phyloP scores from a whole-genome alignment of 768 basidiomycete species.

The Pseudohyphozyma bogoriensis region DNA sequence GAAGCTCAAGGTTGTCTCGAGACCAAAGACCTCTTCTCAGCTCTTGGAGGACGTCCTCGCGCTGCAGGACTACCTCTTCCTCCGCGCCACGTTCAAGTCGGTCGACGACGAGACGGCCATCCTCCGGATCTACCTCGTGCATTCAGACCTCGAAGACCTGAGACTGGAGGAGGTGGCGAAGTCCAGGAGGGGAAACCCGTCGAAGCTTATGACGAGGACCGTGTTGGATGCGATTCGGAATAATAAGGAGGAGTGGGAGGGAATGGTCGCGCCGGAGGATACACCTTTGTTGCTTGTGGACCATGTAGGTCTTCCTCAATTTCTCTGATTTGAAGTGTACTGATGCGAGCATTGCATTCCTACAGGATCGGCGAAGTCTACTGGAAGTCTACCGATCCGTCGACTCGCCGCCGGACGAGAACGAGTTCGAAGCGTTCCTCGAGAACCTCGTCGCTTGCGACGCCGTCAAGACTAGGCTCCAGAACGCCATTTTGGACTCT shows the following conservation, averaged over 20 bases:
- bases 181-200: neutral
- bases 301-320: neutral
- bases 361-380: slow-evolving; percentile 13
- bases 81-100: neutral
- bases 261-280: neutral
- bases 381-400: slow-evolving; percentile 28
- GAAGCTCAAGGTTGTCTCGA: neutral
- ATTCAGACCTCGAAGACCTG: slow-evolving; percentile 9
- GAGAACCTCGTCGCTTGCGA: slow-evolving; percentile 5
- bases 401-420: neutral
- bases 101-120: neutral
- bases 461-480: slow-evolving; percentile 3
- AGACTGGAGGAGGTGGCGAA: no score
- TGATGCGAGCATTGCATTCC: neutral
- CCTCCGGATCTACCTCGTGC: slow-evolving; percentile 20
- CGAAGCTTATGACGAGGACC: neutral
- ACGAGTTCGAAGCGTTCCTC: neutral
- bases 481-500: neutral
- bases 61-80: neutral
- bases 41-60: slow-evolving; percentile 3
- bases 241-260: slow-evolving; percentile 1
- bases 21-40: neutral
- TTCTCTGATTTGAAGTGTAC: neutral
- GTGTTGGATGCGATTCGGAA: neutral
- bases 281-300: slow-evolving; percentile 1